phyloP scores from a whole-genome alignment of 768 basidiomycete genomes.

The Lentinula boryana region DNA sequence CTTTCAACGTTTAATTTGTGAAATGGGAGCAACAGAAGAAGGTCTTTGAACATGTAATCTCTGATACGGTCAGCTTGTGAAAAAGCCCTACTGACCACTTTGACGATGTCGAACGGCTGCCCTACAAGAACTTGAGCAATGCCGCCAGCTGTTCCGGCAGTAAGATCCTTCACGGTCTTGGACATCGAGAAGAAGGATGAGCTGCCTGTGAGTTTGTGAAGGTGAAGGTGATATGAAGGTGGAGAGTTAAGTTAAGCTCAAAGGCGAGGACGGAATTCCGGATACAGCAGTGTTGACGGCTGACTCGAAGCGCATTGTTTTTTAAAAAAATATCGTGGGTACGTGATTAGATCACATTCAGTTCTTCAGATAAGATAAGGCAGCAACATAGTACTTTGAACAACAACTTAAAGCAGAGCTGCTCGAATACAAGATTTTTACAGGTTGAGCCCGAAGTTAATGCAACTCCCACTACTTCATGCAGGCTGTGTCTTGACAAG shows the following conservation, averaged over 20 bases:
- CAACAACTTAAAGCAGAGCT: too few species aligned
- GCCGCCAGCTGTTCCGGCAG: conserved; percentile 88
- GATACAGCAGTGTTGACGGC: not conserved
- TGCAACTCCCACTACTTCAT: too few species aligned
- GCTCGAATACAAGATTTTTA: too few species aligned
- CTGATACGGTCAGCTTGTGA: not conserved
- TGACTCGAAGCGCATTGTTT: not conserved
- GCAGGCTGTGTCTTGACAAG: too few species aligned
- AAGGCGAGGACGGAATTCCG: not conserved
- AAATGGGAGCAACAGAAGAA: not conserved
- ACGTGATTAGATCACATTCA: not conserved
- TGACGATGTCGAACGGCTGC: conserved; percentile 96
- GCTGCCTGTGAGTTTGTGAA: not conserved
- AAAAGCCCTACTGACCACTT: conserved; percentile 64
- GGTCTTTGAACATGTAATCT: conserved; percentile 11
- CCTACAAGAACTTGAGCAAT: conserved; percentile 89
- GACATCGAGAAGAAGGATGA: conserved; percentile 26
- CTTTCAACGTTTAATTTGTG: conserved; percentile 28
- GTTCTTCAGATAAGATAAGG: not conserved
- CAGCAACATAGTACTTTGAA: too few species aligned
- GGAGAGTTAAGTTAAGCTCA: not conserved
- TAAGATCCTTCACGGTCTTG: conserved; percentile 79
- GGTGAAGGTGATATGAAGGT: not conserved
- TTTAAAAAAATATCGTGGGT: not conserved
- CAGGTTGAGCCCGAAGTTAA: too few species aligned